phyloP scores from a whole-genome alignment of 2,329 filamentous ascomycete genomes.

The Aspergillus vadensis region DNA sequence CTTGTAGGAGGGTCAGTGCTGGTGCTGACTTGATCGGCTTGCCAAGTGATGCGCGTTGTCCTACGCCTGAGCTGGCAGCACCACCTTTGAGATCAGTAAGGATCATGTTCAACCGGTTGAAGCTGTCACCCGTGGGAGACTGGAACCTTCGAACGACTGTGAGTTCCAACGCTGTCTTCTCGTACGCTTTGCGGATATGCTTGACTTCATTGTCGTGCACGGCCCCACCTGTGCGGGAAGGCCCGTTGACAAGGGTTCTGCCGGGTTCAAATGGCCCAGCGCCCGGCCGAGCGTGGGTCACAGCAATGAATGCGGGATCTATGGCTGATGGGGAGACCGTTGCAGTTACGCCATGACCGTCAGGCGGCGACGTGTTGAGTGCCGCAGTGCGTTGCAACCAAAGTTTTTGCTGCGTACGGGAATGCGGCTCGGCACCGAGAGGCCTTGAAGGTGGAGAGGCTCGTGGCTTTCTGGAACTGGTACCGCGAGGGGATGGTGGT shows the following conservation, averaged over 20 bases:
- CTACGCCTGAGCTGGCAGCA: conserved; percentile 9
- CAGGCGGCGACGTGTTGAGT: conserved; percentile 48
- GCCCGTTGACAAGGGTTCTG: conserved; percentile 33
- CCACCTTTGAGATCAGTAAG: conserved; percentile 23
- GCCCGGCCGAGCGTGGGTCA: conserved; percentile 33
- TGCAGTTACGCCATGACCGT: conserved; percentile 37
- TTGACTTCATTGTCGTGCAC: conserved; percentile 41
- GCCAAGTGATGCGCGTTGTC: conserved; percentile 27
- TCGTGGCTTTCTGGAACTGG: conserved; percentile 30
- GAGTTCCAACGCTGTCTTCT: conserved; percentile 46
- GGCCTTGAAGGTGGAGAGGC: conserved; percentile 38
- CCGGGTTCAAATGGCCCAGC: conserved; percentile 32
- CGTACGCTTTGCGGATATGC: conserved; percentile 47
- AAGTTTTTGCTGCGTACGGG: conserved; percentile 52
- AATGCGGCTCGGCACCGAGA: conserved; percentile 42
- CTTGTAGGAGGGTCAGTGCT: conserved; percentile 34
- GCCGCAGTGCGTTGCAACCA: conserved; percentile 51
- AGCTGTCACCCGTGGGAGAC: conserved; percentile 47
- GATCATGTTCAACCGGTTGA: conserved; percentile 39
- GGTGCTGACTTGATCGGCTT: conserved; percentile 41
- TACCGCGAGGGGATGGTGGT: conserved; percentile 43
- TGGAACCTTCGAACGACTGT: conserved; percentile 50
- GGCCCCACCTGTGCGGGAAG: conserved; percentile 28
- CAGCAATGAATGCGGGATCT: conserved; percentile 38
- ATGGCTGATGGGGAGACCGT: conserved; percentile 37